Base-by-base conservation (phyloP, 306 rosid species). In the Prinsepia uniflora region DNA sequence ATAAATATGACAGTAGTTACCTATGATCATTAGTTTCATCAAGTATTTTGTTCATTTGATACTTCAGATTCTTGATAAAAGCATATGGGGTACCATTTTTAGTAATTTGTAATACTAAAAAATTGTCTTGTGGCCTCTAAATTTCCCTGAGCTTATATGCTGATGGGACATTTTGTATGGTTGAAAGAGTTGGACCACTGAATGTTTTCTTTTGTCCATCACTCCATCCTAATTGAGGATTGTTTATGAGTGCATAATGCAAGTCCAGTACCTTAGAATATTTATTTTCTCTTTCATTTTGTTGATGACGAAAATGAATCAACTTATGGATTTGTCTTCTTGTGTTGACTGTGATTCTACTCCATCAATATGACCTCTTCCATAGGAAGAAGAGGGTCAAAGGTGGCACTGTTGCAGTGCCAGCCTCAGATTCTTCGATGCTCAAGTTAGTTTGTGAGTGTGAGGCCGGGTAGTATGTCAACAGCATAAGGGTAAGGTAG, bases 101-200 rank as follows among this genome's bases (percentile, higher is more conserved):
- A 24, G 63, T 57, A 10, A 66, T 14, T n/a, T 66, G 18, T 14
- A 24, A 13, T 47, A 2, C 7, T 48, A 8, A 10, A 34, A 30
- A 34, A 49, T 49, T 43, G 40, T 18, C 6, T 53, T 68, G n/a
- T 52, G 19, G 19, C 19, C 13, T 12, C 40, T 48, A 18, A 41
- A 68, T 39, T 39, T 20, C 18, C 49, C 47, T 10, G 50, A 53
- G 40, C 30, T 68, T 68, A 8, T 34, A 45, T 60, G 20, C 20
- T 15, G 65, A 60, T 60, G 45, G 12, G 50, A 22, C 52, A 24
- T 49, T 48, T 53, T 68, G n/a, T 53, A 9, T 36, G 17, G 50
- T 40, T 12, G 7, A 47, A 66, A 66, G 56, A 47, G 70, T 66
- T 40, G 18, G 72, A 52, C 19, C 39, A 4, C 61, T 24, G 56